Evolutionary conservation across 2,329 filamentous ascomycete species (phyloP).

Genomic region (Aureobasidium vineae): DNA sequence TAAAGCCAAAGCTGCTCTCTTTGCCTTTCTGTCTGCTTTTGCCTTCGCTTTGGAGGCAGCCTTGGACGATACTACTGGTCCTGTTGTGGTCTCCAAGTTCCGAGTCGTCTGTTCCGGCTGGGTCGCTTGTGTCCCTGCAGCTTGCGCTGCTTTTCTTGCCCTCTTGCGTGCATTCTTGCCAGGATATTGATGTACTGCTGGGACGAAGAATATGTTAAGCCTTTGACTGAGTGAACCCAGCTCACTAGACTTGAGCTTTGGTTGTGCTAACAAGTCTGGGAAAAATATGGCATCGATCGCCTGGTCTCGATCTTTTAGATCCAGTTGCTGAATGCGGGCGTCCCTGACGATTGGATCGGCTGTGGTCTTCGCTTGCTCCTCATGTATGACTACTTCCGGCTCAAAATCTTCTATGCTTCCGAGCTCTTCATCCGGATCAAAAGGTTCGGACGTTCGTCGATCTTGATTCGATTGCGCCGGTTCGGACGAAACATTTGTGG

Average conservation of each 20-base stretch:
- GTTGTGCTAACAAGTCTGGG: slow-evolving; percentile 1
- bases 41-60: not conserved
- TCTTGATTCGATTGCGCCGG: not conserved
- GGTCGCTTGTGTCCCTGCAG: not conserved
- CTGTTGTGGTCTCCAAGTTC: not conserved
- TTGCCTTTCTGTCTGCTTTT: slow-evolving; percentile 24
- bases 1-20: not conserved
- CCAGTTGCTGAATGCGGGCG: not conserved
- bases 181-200: not conserved
- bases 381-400: slow-evolving; percentile 15
- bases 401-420: slow-evolving; percentile 6
- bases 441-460: not conserved
- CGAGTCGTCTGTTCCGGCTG: not conserved
- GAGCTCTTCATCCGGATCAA: not conserved
- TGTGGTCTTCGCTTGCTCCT: not conserved
- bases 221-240: not conserved
- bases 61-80: not conserved
- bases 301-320: not conserved
- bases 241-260: not conserved
- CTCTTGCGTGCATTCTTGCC: slow-evolving; percentile 23
- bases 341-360: not conserved
- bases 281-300: slow-evolving; percentile 13
- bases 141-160: slow-evolving; percentile 17
- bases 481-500: not conserved
- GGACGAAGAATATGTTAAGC: not conserved